Evolutionary conservation across 106 monocot genomes (phyloP), one percentile per base, ranked within the genome.

Genomic region (Ottelia alismoides): DNA sequence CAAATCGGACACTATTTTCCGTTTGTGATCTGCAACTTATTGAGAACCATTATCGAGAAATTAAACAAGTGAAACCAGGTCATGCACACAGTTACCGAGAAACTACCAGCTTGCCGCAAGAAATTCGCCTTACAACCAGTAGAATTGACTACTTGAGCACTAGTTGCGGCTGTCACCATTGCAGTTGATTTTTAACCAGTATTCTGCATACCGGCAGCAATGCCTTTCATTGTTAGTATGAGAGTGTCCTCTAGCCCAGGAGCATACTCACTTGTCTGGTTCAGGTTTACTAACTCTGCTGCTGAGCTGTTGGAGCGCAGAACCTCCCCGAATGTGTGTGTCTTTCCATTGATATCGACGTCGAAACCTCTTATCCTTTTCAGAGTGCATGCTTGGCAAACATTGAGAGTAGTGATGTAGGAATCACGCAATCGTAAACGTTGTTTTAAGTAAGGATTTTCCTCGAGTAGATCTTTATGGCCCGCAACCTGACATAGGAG

Each of bases 401-500:
- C 84, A 63, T 84, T 79, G 18, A 84, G 72, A n/a, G 76, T 75
- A 2, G 84, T 84, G 14, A 78, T 84, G 55, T 84, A 76, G 2
- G 84, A 30, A 61, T 79, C 58, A n/a, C 84, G 78, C 30, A 84
- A 64, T 3, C 69, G 57, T n/a, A 84, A 56, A 18, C 84, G 72
- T 49, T 84, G 84, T 47, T 79, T 79, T 63, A 84, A 45, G 66
- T 68, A 72, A 2, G 84, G 84, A 63, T 84, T 70, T 0, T 63
- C 84, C 67, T 84, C 84, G 11, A 84, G 84, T 46, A 84, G 44
- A 66, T 79, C 79, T 57, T 57, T 79, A 58, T 84, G 79, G 7
- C 76, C 84, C 47, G 79, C 84, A 84, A 84, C 78, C 84, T 84
- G 25, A 58, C n/a, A n/a, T n/a, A n/a, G n/a, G n/a, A n/a, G n/a